These are phyloP conservation scores for Rostrohypoxylon terebratum DNA, from an alignment of 495 filamentous ascomycete species.

Conservation along the genomic window DNA sequence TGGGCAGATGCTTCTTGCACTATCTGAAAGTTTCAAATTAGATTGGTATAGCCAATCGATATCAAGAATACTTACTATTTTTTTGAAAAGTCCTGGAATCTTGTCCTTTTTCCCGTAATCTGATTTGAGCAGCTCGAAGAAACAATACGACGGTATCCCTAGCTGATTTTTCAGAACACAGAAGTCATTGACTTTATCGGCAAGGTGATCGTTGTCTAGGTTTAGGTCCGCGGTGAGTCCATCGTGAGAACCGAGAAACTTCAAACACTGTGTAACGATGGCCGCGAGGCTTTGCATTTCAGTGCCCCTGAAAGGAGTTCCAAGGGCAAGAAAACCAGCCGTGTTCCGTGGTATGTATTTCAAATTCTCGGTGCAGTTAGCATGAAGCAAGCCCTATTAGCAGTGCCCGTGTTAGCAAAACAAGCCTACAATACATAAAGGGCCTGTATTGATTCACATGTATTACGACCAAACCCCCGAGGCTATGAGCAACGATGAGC, in stretches of 20 bases:
- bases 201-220: neutral
- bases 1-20: neutral
- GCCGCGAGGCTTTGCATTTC: neutral
- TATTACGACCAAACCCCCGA: conserved; percentile 1
- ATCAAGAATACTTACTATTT: neutral
- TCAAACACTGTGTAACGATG: neutral
- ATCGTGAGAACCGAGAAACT: neutral
- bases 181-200: neutral
- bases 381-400: conserved; percentile 3
- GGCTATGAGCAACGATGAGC: conserved; percentile 7
- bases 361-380: neutral
- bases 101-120: neutral
- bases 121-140: neutral
- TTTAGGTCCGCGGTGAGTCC: neutral
- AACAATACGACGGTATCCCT: neutral
- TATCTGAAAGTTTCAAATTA: neutral
- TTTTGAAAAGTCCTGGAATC: neutral
- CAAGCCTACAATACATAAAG: neutral
- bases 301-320: neutral
- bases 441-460: neutral
- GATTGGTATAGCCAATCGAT: neutral
- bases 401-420: neutral
- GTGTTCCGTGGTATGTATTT: conserved; percentile 7
- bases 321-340: conserved; percentile 3
- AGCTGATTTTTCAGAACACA: neutral